Evolutionary conservation across 139 green algal species (phyloP).

Genomic region (Chlorella sp.): DNA sequence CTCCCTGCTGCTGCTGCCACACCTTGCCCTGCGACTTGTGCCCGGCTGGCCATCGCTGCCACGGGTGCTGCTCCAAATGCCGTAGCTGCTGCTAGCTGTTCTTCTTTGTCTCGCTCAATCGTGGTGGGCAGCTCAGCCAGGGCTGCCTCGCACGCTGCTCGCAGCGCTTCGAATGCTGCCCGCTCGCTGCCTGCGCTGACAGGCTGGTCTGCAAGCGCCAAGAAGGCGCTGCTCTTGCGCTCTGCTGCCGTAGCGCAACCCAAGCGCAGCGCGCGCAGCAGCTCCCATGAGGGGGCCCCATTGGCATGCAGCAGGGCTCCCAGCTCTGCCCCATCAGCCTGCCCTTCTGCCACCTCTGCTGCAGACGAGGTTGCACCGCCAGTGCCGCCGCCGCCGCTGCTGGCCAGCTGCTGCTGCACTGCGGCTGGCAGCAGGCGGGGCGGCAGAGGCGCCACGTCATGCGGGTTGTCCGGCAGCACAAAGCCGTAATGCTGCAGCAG

Average conservation of each 20-base stretch:
- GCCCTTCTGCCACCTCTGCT: background rate
- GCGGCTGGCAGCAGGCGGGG: constrained; percentile 23
- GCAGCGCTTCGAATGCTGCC: constrained; percentile 11
- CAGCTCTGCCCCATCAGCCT: too few species aligned
- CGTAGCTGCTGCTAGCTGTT: background rate
- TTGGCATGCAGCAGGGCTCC: constrained; percentile 55
- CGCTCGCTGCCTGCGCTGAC: constrained; percentile 41
- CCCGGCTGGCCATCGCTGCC: background rate
- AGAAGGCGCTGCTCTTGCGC: constrained; percentile 17
- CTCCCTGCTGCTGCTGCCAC: background rate
- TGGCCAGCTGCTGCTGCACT: constrained; percentile 29
- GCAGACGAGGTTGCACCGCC: too few species aligned
- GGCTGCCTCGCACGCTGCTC: constrained; percentile 16
- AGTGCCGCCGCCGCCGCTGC: background rate
- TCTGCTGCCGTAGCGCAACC: constrained; percentile 21
- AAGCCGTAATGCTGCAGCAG: constrained; percentile 93
- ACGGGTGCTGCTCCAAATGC: background rate
- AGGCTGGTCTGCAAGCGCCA: constrained; percentile 20
- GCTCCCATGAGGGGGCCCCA: constrained; percentile 65
- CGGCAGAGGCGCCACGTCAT: constrained; percentile 69
- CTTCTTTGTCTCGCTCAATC: constrained; percentile 14
- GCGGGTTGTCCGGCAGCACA: constrained; percentile 75
- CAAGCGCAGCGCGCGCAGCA: constrained; percentile 63
- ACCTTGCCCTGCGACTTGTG: background rate
- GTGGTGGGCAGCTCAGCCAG: constrained; percentile 37